Evolutionary conservation across 2,329 filamentous ascomycete genomes (phyloP), one percentile per base, ranked within the genome.

Genomic region (Colletotrichum melonis): DNA sequence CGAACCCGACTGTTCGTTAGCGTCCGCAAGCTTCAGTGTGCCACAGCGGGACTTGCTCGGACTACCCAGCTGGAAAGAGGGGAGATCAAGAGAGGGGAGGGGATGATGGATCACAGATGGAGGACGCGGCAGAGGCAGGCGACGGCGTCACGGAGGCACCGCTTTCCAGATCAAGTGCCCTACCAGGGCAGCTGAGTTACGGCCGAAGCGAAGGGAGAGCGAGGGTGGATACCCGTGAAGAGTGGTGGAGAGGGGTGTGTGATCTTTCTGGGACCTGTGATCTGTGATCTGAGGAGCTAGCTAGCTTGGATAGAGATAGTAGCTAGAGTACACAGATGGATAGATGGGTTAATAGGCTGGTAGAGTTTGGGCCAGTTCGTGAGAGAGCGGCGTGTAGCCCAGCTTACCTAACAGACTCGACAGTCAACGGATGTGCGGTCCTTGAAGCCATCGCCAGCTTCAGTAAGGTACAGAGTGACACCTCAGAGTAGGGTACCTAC

Each of bases 141-240:
- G 28, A 19, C 16, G 59, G 42, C 60, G 42, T 52, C 42, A 63
- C 60, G 60, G 60, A 63, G 9, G 60, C 60, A 63, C 28, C 26
- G 26, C 35, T 22, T 52, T 63, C 60, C 60, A 52, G 26, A 14
- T 16, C 60, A 30, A 8, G 30, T 28, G 46, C 26, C 26, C 19
- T 63, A 26, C 26, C 46, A 42, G 3, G 1, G 24, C 26, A 63
- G 19, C 24, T 63, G 16, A 62, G 28, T 19, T 63, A 63, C 60
- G 60, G 60, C 60, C 42, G 42, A 32, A 49, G 42, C 7, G 8
- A 49, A 19, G 19, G 42, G 5, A 19, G 16, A 19, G 42, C 5
- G 19, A 49, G 42, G n/a, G 42, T 19, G 42, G 16, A 19, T 19
- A 49, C 19, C 42, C 42, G 16, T 16, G 42, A 16, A 52, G 60